Percentiles rank a stretch among this genome's conserved stretches.
Conservation (phyloP, 2,329 filamentous ascomycete species). For the Colletotrichum sp. region DNA sequence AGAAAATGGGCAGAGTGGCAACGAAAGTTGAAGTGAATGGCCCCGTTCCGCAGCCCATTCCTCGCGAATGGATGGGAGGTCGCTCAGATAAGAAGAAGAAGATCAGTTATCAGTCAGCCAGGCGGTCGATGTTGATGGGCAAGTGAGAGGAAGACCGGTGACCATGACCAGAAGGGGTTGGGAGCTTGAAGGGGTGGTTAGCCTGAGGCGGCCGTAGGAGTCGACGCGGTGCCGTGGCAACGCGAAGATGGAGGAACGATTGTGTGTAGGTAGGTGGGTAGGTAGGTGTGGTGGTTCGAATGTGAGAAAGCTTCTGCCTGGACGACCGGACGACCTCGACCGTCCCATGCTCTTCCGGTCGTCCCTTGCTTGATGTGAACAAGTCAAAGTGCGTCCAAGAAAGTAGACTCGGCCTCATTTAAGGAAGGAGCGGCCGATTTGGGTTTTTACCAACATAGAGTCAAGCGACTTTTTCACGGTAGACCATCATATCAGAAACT, state of each 20-base stretch:
- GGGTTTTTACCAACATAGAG: not conserved
- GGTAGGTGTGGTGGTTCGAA: not conserved
- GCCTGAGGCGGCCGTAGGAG: not conserved
- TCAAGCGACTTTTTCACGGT: not conserved
- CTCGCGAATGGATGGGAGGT: not conserved
- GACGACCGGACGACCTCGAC: rapidly evolving
- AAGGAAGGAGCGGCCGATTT: not conserved
- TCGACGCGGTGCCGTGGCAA: not conserved
- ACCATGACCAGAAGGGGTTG: not conserved
- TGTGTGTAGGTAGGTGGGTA: not conserved
- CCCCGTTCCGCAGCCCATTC: not conserved
- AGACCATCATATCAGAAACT: not conserved
- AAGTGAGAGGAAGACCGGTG: not conserved
- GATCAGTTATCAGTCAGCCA: not conserved
- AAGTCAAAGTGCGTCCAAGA: not conserved
- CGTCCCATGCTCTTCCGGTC: not conserved
- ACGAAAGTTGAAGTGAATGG: not conserved
- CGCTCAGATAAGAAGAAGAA: not conserved
- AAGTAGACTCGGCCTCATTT: not conserved
- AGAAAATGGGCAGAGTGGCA: not conserved
- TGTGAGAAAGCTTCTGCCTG: not conserved
- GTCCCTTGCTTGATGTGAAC: not conserved
- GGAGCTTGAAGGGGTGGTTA: not conserved
- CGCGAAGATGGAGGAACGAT: not conserved
- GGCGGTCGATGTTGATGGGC: not conserved